phyloP scores from a whole-genome alignment of 2,329 filamentous ascomycete genomes.

The Cladophialophora bantiana region DNA sequence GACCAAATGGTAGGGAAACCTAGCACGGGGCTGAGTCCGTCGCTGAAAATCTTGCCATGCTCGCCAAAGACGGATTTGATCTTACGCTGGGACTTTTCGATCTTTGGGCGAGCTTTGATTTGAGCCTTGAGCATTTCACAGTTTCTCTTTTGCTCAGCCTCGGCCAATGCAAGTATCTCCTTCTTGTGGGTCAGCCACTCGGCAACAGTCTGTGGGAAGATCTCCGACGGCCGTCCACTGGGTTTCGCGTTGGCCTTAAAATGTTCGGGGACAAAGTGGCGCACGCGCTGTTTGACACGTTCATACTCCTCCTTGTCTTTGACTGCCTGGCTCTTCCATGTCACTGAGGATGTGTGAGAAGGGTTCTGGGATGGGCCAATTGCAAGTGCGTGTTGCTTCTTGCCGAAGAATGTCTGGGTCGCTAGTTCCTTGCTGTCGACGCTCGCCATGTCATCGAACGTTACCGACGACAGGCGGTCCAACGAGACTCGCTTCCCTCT shows the following conservation, averaged over 20 bases:
- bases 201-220: conserved; percentile 31
- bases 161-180: conserved; percentile 25
- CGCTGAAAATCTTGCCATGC: conserved; percentile 32
- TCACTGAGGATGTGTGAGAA: conserved; percentile 32
- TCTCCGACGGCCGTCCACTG: conserved; percentile 14
- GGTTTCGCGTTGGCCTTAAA: conserved; percentile 29
- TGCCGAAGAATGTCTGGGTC: conserved; percentile 22
- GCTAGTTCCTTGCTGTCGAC: conserved; percentile 20
- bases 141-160: conserved; percentile 26
- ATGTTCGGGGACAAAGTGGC: conserved; percentile 33
- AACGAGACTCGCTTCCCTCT: conserved; percentile 13
- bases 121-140: conserved; percentile 27
- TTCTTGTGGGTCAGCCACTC: conserved; percentile 33
- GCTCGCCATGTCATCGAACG: conserved; percentile 20
- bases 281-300: conserved; percentile 30
- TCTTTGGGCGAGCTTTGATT: conserved; percentile 26
- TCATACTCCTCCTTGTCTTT: conserved; percentile 35
- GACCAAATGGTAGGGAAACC: conserved; percentile 33
- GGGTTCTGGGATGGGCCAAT: neutral
- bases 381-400: neutral
- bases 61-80: conserved; percentile 31
- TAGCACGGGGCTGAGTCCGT: conserved; percentile 32
- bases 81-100: conserved; percentile 30
- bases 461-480: conserved; percentile 8
- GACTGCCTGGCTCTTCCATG: conserved; percentile 34